Conservation (phyloP, 2,329 filamentous ascomycete species). For the Sphaceloma murrayae region DNA sequence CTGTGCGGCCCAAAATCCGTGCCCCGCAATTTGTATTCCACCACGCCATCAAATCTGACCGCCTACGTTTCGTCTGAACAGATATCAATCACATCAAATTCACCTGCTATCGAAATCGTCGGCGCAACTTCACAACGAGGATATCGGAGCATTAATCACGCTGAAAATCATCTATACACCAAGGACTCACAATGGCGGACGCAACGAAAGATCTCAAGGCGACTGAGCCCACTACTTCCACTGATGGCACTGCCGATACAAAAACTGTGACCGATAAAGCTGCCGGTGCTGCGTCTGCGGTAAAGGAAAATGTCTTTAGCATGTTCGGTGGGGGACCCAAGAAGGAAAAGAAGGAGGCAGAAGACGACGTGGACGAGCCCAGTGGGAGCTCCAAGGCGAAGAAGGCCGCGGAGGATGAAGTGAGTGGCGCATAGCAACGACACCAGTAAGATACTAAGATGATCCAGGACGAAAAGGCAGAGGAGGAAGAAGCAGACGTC, state of each 20-base stretch:
- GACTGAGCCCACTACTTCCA: constrained; percentile 16
- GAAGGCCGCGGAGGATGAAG: constrained; percentile 47
- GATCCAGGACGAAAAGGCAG: constrained; percentile 28
- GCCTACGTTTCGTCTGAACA: constrained; percentile 3
- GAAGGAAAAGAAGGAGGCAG: constrained; percentile 85
- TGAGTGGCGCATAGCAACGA: constrained; percentile 20
- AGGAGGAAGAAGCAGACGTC: constrained; percentile 66
- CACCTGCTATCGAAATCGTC: background rate
- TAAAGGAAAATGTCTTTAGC: constrained; percentile 66
- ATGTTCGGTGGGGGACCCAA: constrained; percentile 98
- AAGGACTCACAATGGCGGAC: constrained; percentile 16
- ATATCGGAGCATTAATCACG: no score
- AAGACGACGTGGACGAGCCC: constrained; percentile 66
- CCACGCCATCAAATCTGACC: constrained; percentile 7
- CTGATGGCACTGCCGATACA: constrained; percentile 31
- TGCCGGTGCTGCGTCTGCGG: constrained; percentile 31
- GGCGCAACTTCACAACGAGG: background rate
- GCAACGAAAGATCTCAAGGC: constrained; percentile 16
- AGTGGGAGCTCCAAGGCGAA: constrained; percentile 72
- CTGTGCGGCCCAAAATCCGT: constrained; percentile 5
- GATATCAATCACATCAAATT: no score
- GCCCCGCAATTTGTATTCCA: constrained; percentile 9
- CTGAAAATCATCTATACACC: background rate
- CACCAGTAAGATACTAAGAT: background rate
- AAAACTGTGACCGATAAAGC: constrained; percentile 32